Evolutionary conservation across 2,329 filamentous ascomycete genomes (phyloP).

Genomic region (Coccinonectria pachysandricola): DNA sequence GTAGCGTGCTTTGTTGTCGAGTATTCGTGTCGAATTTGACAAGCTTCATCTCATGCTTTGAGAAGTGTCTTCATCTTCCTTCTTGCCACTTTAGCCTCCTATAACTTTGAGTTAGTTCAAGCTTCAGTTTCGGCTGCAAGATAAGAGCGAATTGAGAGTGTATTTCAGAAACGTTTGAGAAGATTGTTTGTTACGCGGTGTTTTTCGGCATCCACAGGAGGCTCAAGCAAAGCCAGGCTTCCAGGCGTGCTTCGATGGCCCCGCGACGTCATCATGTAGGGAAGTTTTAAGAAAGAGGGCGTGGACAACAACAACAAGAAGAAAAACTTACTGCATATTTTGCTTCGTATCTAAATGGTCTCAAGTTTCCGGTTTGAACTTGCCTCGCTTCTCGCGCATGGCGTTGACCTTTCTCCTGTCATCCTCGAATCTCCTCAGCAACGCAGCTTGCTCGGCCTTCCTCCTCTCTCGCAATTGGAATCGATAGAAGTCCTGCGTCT

Average conservation of each 20-base stretch:
- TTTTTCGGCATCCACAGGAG: constrained; percentile 42
- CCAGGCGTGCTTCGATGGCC: constrained; percentile 33
- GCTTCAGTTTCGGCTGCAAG: too few relatives aligned
- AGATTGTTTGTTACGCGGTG: constrained; percentile 55
- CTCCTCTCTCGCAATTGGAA: constrained; percentile 73
- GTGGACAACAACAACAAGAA: too few relatives aligned
- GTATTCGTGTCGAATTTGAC: too few relatives aligned
- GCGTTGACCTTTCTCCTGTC: constrained; percentile 62
- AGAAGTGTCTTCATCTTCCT: too few relatives aligned
- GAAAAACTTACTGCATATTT: constrained; percentile 8
- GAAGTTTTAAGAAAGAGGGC: constrained; percentile 1
- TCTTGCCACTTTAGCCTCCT: too few relatives aligned
- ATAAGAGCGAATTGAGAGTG: constrained; percentile 2
- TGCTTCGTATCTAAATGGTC: neutral
- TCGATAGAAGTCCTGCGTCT: constrained; percentile 67
- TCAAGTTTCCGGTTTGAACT: constrained; percentile 44
- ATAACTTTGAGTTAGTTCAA: neutral
- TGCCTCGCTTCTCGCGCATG: constrained; percentile 58
- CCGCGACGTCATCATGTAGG: constrained; percentile 41
- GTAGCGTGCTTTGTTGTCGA: too few relatives aligned
- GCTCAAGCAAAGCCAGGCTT: constrained; percentile 12
- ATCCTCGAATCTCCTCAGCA: constrained; percentile 64
- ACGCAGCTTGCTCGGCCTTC: constrained; percentile 60
- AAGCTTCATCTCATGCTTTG: too few relatives aligned
- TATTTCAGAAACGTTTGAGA: constrained; percentile 52